Conservation (phyloP, 108 stramenopile species). For the Cylindrotheca closterium region DNA sequence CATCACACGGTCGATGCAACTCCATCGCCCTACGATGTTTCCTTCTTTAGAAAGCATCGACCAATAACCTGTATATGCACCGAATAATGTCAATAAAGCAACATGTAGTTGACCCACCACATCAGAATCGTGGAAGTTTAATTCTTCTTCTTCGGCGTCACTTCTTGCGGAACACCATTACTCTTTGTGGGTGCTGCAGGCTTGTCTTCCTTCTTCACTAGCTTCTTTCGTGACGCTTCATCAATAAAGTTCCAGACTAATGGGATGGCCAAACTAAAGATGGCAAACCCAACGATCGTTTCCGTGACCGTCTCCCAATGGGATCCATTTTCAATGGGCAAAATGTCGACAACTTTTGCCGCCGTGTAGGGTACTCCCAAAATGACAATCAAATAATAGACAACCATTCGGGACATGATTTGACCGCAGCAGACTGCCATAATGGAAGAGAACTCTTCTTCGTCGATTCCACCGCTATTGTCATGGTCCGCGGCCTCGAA, state of each 20-base stretch:
- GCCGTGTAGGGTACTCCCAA: conserved; percentile 40
- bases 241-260: conserved; percentile 40
- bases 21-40: too few species aligned
- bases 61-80: too few species aligned
- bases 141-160: too few species aligned
- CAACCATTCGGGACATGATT: conserved; percentile 35
- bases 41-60: too few species aligned
- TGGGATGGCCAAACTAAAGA: conserved; percentile 42
- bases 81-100: too few species aligned
- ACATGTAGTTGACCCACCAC: too few species aligned
- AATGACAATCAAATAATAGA: conserved; percentile 44
- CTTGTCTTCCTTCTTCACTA: conserved; percentile 7
- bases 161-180: too few species aligned
- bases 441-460: conserved; percentile 43
- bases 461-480: conserved; percentile 40
- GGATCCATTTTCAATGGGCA: conserved; percentile 12
- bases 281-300: conserved; percentile 9
- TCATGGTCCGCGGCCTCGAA: conserved; percentile 48
- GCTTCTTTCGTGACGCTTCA: conserved; percentile 17
- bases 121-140: too few species aligned
- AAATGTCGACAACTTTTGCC: conserved; percentile 7
- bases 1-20: too few species aligned
- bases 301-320: conserved; percentile 24
- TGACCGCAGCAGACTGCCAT: conserved; percentile 38
- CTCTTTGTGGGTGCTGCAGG: too few species aligned